These are phyloP conservation scores for Sapria himalayana DNA, from an alignment of 345 rosid species.

Conservation along the genomic window DNA sequence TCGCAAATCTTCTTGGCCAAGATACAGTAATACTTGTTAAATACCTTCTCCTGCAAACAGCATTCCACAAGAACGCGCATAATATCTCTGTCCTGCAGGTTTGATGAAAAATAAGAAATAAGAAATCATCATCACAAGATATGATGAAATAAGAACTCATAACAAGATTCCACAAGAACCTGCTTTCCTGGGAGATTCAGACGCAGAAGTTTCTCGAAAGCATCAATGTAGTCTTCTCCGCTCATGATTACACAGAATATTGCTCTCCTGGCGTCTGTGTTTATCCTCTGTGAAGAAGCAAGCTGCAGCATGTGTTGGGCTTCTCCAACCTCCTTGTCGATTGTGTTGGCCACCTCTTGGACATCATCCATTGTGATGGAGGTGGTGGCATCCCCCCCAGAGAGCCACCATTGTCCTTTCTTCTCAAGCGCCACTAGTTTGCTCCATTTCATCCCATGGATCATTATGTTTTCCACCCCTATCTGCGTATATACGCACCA, in stretches of 20 bases:
- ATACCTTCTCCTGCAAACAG: conserved; percentile 69
- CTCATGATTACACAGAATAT: conserved; percentile 89
- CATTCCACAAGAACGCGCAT: conserved; percentile 76
- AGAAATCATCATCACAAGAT: no score
- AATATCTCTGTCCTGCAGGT: conserved; percentile 68
- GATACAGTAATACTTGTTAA: conserved; percentile 63
- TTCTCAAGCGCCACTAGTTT: conserved; percentile 69
- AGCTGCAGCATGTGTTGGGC: conserved; percentile 83
- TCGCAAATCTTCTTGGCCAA: conserved; percentile 69
- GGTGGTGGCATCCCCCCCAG: conserved; percentile 24
- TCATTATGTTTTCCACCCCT: conserved; percentile 40
- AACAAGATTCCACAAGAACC: no score
- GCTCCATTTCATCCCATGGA: conserved; percentile 78
- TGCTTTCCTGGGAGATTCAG: conserved; percentile 70
- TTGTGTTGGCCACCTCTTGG: conserved; percentile 58
- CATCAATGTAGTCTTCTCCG: conserved; percentile 76
- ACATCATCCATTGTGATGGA: conserved; percentile 22
- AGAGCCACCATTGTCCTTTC: conserved; percentile 93
- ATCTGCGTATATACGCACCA: conserved; percentile 37
- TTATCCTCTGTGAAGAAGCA: conserved; percentile 88
- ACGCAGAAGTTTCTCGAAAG: conserved; percentile 74
- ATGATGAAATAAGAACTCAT: no score
- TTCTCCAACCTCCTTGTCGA: conserved; percentile 62
- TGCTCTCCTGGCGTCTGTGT: conserved; percentile 75
- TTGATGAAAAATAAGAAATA: not conserved